Evolutionary conservation across 192 early-diverging fungal genomes (phyloP), one percentile per base, ranked within the genome.

Genomic region (Backusella sp.): DNA sequence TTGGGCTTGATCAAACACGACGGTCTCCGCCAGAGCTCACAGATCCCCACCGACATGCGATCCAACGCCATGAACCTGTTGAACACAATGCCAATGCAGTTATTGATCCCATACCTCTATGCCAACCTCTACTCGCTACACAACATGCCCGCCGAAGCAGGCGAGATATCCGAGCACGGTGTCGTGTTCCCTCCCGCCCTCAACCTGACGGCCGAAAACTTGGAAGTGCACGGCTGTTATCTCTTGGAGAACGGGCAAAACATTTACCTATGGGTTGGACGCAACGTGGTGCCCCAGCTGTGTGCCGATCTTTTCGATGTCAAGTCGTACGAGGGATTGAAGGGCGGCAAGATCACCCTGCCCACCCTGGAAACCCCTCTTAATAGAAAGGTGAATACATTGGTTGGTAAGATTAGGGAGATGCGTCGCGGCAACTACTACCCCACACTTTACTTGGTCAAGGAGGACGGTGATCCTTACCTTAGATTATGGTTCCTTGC

Each of bases 381-480:
- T 56, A 94, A 89, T 81, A 85, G 87, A 68, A 85, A 91, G 12
- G 85, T 95, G 59, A 88, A 93, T 67, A 86, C 89, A 80, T 88
- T 99, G 49, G 84, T 99, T 77, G 87, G 87, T 34, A 92, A 90
- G 65, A 82, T 95, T 34, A 89, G 91, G 17, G 86, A 91, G 65
- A 82, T 88, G 76, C 89, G 95, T 46, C 83, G 93, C 72, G 84
- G 89, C 35, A 76, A 94, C 82, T 86, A 89, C 74, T 90, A 86
- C 69, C 95, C 96, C 3, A 86, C 90, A 23, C 76, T 95, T 23
- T 94, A 94, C 79, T 82, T 99, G 49, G 90, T 96, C 67, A 95
- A 96, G 84, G 96, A 99, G 79, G 96, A 99, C 76, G 94, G 93
- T 17, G 96, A 97, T 73, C 90, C 92, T 26, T 86, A 84, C 6